Conservation (phyloP, 345 rosid genomes). For the Anacardium occidentale region DNA sequence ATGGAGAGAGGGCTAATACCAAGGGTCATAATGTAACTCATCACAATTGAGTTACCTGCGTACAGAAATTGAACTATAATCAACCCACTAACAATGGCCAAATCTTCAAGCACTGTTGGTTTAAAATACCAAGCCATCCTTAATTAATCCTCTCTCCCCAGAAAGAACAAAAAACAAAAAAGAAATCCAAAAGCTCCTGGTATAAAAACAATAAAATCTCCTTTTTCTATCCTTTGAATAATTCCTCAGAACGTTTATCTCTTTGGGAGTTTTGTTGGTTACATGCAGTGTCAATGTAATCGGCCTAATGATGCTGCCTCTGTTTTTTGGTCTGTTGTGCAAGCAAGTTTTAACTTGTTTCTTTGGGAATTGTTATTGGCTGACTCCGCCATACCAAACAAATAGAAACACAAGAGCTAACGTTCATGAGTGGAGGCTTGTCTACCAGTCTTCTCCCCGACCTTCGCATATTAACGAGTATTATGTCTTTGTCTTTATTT, state of each 20-base stretch:
- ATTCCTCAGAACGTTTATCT: neutral
- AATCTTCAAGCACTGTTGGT: constrained; percentile 52
- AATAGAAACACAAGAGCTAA: constrained; percentile 8
- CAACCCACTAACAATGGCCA: constrained; percentile 58
- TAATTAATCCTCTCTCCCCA: constrained; percentile 4
- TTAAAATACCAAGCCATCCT: constrained; percentile 28
- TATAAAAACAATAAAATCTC: neutral
- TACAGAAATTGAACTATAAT: constrained; percentile 60
- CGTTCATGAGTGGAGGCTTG: constrained; percentile 21
- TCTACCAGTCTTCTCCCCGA: constrained; percentile 35
- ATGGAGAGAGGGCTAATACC: constrained; percentile 66
- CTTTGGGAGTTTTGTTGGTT: neutral
- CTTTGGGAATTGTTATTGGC: neutral
- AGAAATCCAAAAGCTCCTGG: neutral
- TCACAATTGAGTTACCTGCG: constrained; percentile 58
- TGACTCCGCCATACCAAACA: neutral
- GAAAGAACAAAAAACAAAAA: neutral
- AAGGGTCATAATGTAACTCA: constrained; percentile 76
- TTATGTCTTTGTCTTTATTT: neutral
- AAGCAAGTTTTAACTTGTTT: neutral
- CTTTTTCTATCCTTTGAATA: neutral
- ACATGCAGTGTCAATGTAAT: neutral
- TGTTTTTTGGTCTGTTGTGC: neutral
- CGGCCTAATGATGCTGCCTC: neutral
- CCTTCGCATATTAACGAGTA: neutral